Evolutionary conservation across 2,329 filamentous ascomycete genomes (phyloP).

Genomic region (Fusarium xyrophilum): DNA sequence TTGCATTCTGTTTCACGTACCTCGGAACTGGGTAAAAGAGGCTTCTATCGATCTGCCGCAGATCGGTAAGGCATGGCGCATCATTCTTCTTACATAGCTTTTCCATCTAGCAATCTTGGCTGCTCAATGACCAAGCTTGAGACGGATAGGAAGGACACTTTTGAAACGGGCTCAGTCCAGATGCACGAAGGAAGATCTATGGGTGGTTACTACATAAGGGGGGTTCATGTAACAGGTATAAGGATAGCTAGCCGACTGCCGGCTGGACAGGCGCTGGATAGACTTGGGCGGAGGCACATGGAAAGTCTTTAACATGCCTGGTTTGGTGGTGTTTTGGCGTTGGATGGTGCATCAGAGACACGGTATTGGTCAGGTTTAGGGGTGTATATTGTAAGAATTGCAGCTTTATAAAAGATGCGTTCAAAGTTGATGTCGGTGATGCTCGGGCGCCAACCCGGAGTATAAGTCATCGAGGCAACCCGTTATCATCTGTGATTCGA

Average conservation of each 20-base stretch:
- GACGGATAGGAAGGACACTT: slow-evolving; percentile 7
- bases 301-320: slow-evolving; percentile 27
- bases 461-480: not conserved
- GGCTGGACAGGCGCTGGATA: slow-evolving; percentile 23
- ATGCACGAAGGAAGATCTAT: slow-evolving; percentile 5
- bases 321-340: slow-evolving; percentile 40
- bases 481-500: not conserved
- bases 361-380: slow-evolving; percentile 38
- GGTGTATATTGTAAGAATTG: slow-evolving; percentile 21
- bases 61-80: slow-evolving; percentile 19
- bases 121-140: slow-evolving; percentile 9
- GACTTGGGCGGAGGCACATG: slow-evolving; percentile 18
- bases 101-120: slow-evolving; percentile 9
- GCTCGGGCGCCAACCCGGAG: not conserved
- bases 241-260: slow-evolving; percentile 9
- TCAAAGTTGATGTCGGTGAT: not conserved
- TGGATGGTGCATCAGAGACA: slow-evolving; percentile 41
- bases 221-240: slow-evolving; percentile 8
- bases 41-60: slow-evolving; percentile 17
- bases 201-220: slow-evolving; percentile 1
- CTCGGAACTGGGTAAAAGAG: slow-evolving; percentile 30
- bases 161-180: slow-evolving; percentile 4
- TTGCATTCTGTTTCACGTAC: slow-evolving; percentile 41
- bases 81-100: slow-evolving; percentile 21
- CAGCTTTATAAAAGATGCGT: not conserved